These are phyloP conservation scores for Acacia concinna DNA, from an alignment of 331 rosid genomes.

Conservation along the genomic window DNA sequence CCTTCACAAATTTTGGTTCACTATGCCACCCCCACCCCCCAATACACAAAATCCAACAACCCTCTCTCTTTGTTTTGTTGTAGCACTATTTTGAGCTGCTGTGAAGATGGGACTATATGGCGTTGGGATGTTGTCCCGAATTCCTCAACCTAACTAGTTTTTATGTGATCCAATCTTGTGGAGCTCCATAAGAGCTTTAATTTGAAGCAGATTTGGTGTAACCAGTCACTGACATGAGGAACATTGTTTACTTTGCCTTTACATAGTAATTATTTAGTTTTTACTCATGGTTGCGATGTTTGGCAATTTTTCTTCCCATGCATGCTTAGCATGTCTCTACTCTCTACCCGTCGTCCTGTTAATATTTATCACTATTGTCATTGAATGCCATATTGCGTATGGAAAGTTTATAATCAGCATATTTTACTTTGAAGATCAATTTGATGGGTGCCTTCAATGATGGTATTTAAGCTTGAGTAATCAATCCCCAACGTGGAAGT, in stretches of 20 bases:
- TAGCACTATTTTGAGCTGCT: slow-evolving; percentile 86
- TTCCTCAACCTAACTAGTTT: slow-evolving; percentile 27
- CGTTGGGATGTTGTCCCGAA: slow-evolving; percentile 80
- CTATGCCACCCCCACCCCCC: no score
- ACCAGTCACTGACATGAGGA: not conserved
- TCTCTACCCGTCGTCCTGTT: not conserved
- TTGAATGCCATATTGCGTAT: no score
- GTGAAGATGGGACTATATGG: slow-evolving; percentile 97
- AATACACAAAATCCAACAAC: no score
- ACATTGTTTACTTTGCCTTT: slow-evolving; percentile 15
- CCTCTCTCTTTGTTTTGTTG: slow-evolving; percentile 17
- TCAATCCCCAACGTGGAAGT: not conserved
- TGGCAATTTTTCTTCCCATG: not conserved
- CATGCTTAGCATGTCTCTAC: not conserved
- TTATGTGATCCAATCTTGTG: not conserved
- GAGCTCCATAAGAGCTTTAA: slow-evolving; percentile 3
- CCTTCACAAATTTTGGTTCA: slow-evolving; percentile 1
- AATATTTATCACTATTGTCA: not conserved
- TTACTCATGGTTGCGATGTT: not conserved
- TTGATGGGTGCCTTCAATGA: not conserved
- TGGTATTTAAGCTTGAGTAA: not conserved
- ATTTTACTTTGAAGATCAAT: not conserved
- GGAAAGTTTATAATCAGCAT: not conserved
- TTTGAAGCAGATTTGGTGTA: slow-evolving; percentile 1
- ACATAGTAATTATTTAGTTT: not conserved